These are phyloP conservation scores for Zychaea mexicana DNA, from an alignment of 371 early-diverging fungal genomes.

Conservation along the genomic window DNA sequence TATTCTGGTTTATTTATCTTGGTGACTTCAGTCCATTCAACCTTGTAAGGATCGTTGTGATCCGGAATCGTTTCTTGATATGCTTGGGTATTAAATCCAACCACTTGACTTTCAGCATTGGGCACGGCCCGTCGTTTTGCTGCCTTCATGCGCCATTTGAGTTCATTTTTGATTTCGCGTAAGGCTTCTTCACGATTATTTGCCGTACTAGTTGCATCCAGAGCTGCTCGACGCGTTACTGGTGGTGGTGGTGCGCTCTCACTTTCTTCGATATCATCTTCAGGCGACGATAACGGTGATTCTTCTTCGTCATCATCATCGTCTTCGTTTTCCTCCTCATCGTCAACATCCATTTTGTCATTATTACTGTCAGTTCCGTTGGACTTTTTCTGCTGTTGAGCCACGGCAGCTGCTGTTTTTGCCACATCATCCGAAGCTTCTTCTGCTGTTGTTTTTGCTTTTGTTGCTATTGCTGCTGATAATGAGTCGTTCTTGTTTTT, in stretches of 20 bases:
- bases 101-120: slow-evolving; percentile 74
- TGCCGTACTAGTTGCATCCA: slow-evolving; percentile 10
- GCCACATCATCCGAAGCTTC: slow-evolving; percentile 22
- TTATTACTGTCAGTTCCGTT: not conserved
- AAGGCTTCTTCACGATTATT: slow-evolving; percentile 31
- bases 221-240: slow-evolving; percentile 3
- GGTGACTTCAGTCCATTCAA: slow-evolving; percentile 77
- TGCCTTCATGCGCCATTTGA: slow-evolving; percentile 75
- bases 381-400: not conserved
- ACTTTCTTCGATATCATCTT: slow-evolving; percentile 6
- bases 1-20: slow-evolving; percentile 33
- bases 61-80: slow-evolving; percentile 75
- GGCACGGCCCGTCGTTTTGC: slow-evolving; percentile 78
- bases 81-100: slow-evolving; percentile 71
- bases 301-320: slow-evolving; percentile 13
- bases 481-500: not conserved
- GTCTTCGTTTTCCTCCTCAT: slow-evolving; percentile 7
- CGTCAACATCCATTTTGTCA: not conserved
- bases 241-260: no score
- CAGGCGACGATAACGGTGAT: not conserved
- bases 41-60: slow-evolving; percentile 88
- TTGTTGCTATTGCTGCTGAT: no score
- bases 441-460: slow-evolving; percentile 14
- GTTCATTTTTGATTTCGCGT: slow-evolving; percentile 59
- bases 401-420: slow-evolving; percentile 7